phyloP scores from a whole-genome alignment of 768 basidiomycete species.

The Rhodotorula babjevae region DNA sequence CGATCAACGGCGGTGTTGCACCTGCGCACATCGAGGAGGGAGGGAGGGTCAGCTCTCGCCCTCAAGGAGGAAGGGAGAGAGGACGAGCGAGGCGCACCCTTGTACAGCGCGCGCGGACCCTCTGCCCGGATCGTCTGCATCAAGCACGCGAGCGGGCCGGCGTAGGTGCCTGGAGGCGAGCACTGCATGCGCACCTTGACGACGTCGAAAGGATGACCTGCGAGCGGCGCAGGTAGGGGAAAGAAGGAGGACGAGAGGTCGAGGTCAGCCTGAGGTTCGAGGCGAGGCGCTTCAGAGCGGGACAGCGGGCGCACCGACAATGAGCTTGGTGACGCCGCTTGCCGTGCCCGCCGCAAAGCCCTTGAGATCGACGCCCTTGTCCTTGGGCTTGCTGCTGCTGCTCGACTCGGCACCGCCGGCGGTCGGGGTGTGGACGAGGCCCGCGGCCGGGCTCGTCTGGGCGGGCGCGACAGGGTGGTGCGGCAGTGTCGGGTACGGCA shows the following conservation, averaged over 20 bases:
- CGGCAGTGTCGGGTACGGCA: background rate
- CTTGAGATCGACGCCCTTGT: slow-evolving; percentile 11
- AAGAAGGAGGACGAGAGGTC: background rate
- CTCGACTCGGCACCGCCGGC: background rate
- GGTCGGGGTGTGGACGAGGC: background rate
- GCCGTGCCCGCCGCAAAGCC: slow-evolving; percentile 39
- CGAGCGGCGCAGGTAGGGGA: background rate
- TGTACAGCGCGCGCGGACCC: slow-evolving; percentile 60
- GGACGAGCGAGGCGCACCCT: slow-evolving; percentile 47
- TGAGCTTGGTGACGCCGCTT: slow-evolving; percentile 38
- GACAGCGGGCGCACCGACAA: slow-evolving; percentile 27
- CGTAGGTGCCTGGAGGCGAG: slow-evolving; percentile 61
- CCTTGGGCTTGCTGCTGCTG: background rate
- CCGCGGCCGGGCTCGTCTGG: background rate
- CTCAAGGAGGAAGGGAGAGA: background rate
- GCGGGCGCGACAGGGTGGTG: background rate
- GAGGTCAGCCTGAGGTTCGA: too few relatives aligned
- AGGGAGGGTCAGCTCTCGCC: background rate
- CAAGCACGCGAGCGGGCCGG: slow-evolving; percentile 60
- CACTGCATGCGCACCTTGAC: slow-evolving; percentile 70
- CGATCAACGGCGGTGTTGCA: slow-evolving; percentile 65
- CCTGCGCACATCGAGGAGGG: slow-evolving; percentile 46
- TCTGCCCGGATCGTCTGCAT: slow-evolving; percentile 58
- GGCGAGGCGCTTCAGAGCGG: too few relatives aligned
- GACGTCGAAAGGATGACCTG: slow-evolving; percentile 55